Evolutionary conservation across 306 rosid species (phyloP).

Genomic region (Elaeagnus macrophylla): DNA sequence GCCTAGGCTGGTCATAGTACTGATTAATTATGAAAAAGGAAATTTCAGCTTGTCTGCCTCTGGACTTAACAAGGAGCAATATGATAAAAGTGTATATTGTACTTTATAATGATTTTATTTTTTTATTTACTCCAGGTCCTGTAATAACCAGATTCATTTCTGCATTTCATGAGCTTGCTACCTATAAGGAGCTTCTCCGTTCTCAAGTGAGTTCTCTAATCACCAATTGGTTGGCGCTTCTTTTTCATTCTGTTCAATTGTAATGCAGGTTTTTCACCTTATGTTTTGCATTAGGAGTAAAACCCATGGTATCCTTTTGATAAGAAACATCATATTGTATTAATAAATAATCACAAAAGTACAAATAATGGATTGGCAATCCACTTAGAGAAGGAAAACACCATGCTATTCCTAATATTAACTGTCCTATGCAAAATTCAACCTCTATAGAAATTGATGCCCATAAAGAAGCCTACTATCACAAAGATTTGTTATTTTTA

Average conservation of each 20-base stretch:
- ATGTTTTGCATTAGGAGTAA: neutral
- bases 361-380: no score
- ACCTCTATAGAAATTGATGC: no score
- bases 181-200: slow-evolving; percentile 90
- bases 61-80: slow-evolving; percentile 10
- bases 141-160: slow-evolving; percentile 71
- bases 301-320: no score
- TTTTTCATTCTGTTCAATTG: neutral
- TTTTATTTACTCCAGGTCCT: slow-evolving; percentile 60
- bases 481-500: no score
- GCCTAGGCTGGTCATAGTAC: slow-evolving; percentile 11
- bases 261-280: neutral
- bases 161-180: slow-evolving; percentile 74
- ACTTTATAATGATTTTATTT: slow-evolving; percentile 20
- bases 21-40: neutral
- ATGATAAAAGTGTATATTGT: neutral
- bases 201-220: slow-evolving; percentile 62
- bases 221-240: slow-evolving; percentile 5
- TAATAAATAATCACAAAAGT: no score
- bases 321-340: no score
- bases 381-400: no score
- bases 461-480: no score
- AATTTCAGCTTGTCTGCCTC: neutral
- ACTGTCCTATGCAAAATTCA: no score
- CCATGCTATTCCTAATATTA: no score